phyloP scores from a whole-genome alignment of 306 rosid species.

The Cucurbita pepo region DNA sequence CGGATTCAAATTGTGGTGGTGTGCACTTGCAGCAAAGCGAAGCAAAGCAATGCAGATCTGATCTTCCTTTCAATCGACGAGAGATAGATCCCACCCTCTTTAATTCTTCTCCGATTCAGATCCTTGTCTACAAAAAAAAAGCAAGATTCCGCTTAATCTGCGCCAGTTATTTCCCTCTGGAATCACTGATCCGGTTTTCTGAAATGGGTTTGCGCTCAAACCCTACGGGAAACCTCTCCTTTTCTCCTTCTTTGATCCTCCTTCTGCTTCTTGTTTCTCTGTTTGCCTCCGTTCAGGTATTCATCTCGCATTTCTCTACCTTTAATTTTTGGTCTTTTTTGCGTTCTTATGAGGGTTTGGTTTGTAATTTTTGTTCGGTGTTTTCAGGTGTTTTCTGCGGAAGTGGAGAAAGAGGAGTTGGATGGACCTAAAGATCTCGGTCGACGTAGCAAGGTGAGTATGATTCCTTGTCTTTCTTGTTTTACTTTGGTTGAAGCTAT shows the following conservation, averaged over 20 bases:
- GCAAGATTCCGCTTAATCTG: no score
- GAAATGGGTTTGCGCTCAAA: slow-evolving; percentile 9
- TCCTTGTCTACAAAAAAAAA: neutral
- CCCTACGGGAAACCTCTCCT: neutral
- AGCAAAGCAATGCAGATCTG: neutral
- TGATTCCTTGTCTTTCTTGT: neutral
- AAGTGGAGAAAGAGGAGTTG: slow-evolving; percentile 20
- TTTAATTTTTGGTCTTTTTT: neutral
- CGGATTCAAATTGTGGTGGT: neutral
- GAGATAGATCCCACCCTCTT: neutral
- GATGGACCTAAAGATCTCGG: slow-evolving; percentile 60
- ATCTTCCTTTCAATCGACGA: neutral
- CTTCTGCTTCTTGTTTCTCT: neutral
- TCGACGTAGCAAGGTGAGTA: slow-evolving; percentile 65
- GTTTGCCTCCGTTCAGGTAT: slow-evolving; percentile 21
- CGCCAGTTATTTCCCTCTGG: no score
- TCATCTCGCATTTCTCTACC: neutral
- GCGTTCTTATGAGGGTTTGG: neutral
- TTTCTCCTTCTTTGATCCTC: slow-evolving; percentile 1
- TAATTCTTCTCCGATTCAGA: neutral
- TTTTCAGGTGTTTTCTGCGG: slow-evolving; percentile 32
- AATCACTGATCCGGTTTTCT: neutral
- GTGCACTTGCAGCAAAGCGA: neutral
- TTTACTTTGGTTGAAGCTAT: neutral
- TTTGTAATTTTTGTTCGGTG: slow-evolving; percentile 3